Percentiles rank a stretch among this genome's conserved stretches.
These are phyloP conservation scores for Tetrahymena borealis DNA, from an alignment of 73 alveolate species.

Conservation along the genomic window DNA sequence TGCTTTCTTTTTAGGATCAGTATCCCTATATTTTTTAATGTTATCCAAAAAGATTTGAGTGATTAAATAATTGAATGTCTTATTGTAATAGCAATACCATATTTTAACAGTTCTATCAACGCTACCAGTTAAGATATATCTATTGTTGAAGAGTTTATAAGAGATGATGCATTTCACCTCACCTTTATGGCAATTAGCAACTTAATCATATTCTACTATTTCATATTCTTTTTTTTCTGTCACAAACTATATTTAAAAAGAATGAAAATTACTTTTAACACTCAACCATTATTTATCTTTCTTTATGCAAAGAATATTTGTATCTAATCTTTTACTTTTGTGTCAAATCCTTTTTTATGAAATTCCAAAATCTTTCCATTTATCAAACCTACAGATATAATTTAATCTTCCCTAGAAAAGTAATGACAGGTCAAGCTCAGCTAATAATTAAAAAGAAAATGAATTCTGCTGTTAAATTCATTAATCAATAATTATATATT, in stretches of 20 bases:
- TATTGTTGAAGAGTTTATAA: not conserved
- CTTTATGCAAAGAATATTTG: too few relatives aligned
- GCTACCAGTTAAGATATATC: conserved; percentile 8
- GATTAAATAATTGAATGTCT: not conserved
- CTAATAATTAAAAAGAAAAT: not conserved
- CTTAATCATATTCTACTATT: not conserved
- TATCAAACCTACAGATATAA: not conserved
- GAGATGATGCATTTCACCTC: not conserved
- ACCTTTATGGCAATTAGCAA: conserved; percentile 1
- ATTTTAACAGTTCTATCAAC: conserved; percentile 4
- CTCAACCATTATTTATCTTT: not conserved
- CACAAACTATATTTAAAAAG: not conserved
- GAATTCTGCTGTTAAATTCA: not conserved
- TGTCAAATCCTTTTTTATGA: not conserved
- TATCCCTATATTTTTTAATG: too few relatives aligned
- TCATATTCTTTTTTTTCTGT: conserved; percentile 5
- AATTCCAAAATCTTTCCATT: not conserved
- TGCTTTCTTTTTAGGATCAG: conserved; percentile 13
- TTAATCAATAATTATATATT: not conserved
- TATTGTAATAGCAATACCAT: not conserved
- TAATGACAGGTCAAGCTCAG: not conserved
- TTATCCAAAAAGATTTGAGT: too few relatives aligned
- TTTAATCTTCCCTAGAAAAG: not conserved
- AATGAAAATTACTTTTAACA: not conserved
- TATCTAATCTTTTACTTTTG: not conserved